Conservation (phyloP, 805 yeast genomes). For the Wickerhamiella shivajii region DNA sequence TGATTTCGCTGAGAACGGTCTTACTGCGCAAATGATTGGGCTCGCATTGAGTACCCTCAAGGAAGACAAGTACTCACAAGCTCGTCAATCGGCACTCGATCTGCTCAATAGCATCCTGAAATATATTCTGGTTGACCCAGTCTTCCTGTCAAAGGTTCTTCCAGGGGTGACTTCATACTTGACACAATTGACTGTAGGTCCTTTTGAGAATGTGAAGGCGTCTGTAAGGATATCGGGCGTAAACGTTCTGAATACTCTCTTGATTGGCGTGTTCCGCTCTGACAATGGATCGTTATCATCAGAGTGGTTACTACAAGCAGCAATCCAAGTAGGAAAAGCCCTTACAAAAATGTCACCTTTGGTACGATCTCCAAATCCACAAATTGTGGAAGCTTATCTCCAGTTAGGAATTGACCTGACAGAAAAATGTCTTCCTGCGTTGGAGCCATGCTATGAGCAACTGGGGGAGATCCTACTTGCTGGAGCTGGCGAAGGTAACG, state of each 20-base stretch:
- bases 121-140: conserved; percentile 9
- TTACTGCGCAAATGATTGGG: too few species aligned
- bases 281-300: neutral
- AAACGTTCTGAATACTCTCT: conserved; percentile 1
- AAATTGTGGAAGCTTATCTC: neutral
- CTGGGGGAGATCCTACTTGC: too few species aligned
- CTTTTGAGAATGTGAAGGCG: conserved; percentile 11
- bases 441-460: too few species aligned
- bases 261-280: conserved; percentile 7
- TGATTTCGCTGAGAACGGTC: too few species aligned
- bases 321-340: neutral
- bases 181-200: conserved; percentile 9
- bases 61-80: conserved; percentile 12
- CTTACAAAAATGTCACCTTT: neutral
- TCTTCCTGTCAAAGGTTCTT: conserved; percentile 12
- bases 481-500: too few species aligned
- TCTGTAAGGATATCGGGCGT: conserved; percentile 11
- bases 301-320: neutral
- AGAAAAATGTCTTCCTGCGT: too few species aligned
- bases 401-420: too few species aligned
- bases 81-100: conserved; percentile 15
- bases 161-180: conserved; percentile 15
- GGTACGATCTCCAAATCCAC: neutral
- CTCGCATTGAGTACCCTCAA: conserved; percentile 16
- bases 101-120: conserved; percentile 11